Base-by-base conservation (phyloP, 257 asterid species). In the Jacaranda mimosifolia region DNA sequence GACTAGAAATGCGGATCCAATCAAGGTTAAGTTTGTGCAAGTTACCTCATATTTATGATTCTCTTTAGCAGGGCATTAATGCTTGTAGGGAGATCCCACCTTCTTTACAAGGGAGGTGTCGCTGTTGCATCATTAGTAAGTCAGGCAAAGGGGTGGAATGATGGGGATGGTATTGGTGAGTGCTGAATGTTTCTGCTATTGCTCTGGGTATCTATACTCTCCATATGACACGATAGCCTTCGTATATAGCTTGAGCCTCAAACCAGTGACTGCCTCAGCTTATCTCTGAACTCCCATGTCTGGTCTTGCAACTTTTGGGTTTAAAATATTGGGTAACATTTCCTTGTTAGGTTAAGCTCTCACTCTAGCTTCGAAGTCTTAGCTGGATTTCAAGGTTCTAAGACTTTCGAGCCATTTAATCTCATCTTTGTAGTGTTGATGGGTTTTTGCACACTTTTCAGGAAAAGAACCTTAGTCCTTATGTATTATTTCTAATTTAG, bases 11-110 rank as follows among this genome's bases (percentile, higher is more conserved):
- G 56, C 0, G 67, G 45, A 60, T 35, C 60, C 49, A 32, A 15
- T 15, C 26, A 45, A 62, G 19, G 26, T 73, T 46, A 14, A 21
- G 70, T 21, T 43, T 21, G 32, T 4, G 3, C 14, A 15, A 55
- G 67, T 71, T 18, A 52, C 75, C 75, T 72, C 15, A 55, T 55
- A 58, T 21, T 59, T 46, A 45, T 26, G 14, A 14, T 73, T 2
- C 43, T 46, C 49, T 21, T 10, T 73, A 17, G 26, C 56, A 39
- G 32, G 32, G 68, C 4, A 10, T n/a, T 57, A 56, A 17, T 72
- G 26, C 5, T 10, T 35, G 14, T 9, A 2, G 26, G 12, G 19
- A 36, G 70, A 42, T 17, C 19, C 40, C 40, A 18, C 43, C 6
- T 32, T 26, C 32, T 26, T 26, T 26, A 26, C 32, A 26, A 26